Evolutionary conservation across 129 eudicot species (phyloP), one percentile per base, ranked within the genome.

Genomic region (Escallonia herrerae): DNA sequence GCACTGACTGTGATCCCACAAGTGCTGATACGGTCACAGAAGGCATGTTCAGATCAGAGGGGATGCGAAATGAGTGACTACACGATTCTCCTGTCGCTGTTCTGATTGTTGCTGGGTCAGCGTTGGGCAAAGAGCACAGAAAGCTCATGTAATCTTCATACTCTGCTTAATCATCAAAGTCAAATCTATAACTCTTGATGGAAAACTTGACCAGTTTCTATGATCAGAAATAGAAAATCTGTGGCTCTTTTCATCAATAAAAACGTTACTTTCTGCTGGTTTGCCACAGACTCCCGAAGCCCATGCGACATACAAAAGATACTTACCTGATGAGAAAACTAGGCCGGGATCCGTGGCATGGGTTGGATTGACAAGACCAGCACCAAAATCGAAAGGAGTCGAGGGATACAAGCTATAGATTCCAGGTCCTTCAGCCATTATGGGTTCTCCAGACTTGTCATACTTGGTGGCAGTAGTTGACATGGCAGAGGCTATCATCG

Each of bases 401-500:
- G 99, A 84, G 4, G 68, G 86, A 54, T 74, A 70, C 58, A 86
- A 58, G 50, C 67, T 65, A 55, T 83, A 76, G 56, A 83, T 51
- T 5, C 74, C 90, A 46, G 65, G 74, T 6, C 99, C 97, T 64
- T 86, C 82, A 39, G 97, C 95, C 87, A 81, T 85, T 68, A 89
- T 80, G 5, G 87, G 79, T 7, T 89, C 95, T 12, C 93, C 96
- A 14, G 43, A 62, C 40, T 84, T 84, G 80, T 89, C 95, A 37
- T 84, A 79, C 44, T 76, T 80, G 11, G 74, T 72, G 38, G 97
- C 86, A 4, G 99, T 94, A 10, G 97, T 94, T 60, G 99, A 80
- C 86, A 94, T 78, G 72, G 97, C 95, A 10, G 99, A 94, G 61
- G 96, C 81, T 41, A 94, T 89, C 97, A 89, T 94, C 0, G 99